These are phyloP conservation scores for Chamaenerion angustifolium DNA, from an alignment of 345 rosid genomes.

Conservation along the genomic window DNA sequence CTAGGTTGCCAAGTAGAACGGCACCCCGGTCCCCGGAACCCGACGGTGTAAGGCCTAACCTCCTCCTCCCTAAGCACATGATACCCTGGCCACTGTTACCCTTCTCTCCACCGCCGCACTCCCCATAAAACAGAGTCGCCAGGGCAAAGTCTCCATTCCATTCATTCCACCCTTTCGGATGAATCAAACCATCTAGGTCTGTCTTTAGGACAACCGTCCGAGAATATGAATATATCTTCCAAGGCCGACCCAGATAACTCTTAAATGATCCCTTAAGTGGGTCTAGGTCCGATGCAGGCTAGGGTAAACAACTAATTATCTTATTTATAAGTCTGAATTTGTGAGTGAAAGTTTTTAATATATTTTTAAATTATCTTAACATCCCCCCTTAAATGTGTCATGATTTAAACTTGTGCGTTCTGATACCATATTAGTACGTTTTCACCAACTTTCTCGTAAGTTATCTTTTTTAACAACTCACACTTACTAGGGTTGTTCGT, in stretches of 20 bases:
- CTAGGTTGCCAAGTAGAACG: conserved; percentile 16
- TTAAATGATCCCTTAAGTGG: conserved; percentile 18
- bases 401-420: too few relatives aligned
- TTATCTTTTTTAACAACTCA: too few relatives aligned
- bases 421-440: too few relatives aligned
- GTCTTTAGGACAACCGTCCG: conserved; percentile 24
- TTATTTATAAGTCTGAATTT: too few relatives aligned
- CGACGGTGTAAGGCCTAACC: conserved; percentile 29
- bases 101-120: conserved; percentile 28
- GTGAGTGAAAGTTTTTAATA: too few relatives aligned
- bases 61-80: conserved; percentile 34
- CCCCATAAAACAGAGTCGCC: conserved; percentile 42
- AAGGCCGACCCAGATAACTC: conserved; percentile 28
- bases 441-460: too few relatives aligned
- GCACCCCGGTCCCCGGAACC: conserved; percentile 55
- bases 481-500: conserved; percentile 2
- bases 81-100: conserved; percentile 60
- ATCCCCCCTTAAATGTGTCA: too few relatives aligned
- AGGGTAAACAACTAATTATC: too few relatives aligned
- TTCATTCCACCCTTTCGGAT: conserved; percentile 51
- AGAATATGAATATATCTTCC: conserved; percentile 20
- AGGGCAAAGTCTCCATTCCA: conserved; percentile 47
- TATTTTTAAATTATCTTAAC: too few relatives aligned
- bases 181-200: conserved; percentile 35
- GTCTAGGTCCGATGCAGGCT: conserved; percentile 26